phyloP scores from a whole-genome alignment of 2,329 filamentous ascomycete species.

The Penicillium occitanis region DNA sequence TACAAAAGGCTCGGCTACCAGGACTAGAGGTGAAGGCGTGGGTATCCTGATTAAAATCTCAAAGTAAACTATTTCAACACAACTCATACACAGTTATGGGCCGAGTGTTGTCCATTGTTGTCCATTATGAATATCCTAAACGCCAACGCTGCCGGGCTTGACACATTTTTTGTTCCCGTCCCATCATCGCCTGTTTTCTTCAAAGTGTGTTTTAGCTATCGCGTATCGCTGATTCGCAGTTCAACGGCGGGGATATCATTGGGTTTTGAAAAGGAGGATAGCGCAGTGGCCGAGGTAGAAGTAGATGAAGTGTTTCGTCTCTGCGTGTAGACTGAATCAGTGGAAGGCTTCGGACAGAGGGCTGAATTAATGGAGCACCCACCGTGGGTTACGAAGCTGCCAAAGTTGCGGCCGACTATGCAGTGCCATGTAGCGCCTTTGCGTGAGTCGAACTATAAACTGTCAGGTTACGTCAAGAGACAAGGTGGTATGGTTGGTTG shows the following conservation, averaged over 20 bases:
- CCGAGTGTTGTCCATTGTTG: neutral
- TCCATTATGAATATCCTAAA: neutral
- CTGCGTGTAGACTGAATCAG: constrained; percentile 50
- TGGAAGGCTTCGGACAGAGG: neutral
- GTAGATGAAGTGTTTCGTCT: constrained; percentile 99
- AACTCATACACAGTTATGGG: neutral
- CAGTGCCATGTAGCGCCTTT: constrained; percentile 99
- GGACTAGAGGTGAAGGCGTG: neutral
- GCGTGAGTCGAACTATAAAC: constrained; percentile 80
- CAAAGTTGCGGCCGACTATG: constrained; percentile 97
- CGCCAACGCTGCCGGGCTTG: constrained; percentile 1
- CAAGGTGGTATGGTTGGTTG: constrained; percentile 8
- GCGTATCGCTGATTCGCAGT: neutral
- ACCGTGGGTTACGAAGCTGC: constrained; percentile 98
- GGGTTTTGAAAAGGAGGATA: constrained; percentile 98
- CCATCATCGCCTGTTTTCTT: neutral
- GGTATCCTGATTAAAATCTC: constrained; percentile 12
- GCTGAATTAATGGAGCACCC: constrained; percentile 36
- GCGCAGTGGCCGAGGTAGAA: constrained; percentile 99
- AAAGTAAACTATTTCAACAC: constrained; percentile 11
- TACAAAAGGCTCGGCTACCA: neutral
- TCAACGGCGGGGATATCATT: constrained; percentile 53
- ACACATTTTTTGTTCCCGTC: neutral
- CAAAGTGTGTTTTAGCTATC: neutral
- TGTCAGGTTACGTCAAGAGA: constrained; percentile 27